Conservation (phyloP, 2,329 filamentous ascomycete species). For the Epichloe gansuensis region DNA sequence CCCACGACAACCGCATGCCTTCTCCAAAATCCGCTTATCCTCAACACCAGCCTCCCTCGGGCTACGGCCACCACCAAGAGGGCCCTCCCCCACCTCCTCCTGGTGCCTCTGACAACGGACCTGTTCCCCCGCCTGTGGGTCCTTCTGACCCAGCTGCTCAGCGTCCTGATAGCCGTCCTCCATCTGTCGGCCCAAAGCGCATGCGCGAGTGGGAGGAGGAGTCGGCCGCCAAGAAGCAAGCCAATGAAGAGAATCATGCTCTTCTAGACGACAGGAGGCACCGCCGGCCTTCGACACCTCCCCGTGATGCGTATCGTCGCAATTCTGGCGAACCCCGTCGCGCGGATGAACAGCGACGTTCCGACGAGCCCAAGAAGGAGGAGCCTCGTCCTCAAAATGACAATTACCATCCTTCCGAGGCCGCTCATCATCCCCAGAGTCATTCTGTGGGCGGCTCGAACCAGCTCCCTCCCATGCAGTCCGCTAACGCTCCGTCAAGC, state of each 20-base stretch:
- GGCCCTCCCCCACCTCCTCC: conserved; percentile 22
- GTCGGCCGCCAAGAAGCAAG: conserved; percentile 64
- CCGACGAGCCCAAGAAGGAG: conserved; percentile 45
- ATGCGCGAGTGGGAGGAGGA: conserved; percentile 90
- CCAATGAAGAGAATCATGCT: conserved; percentile 76
- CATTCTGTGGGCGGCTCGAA: conserved; percentile 39
- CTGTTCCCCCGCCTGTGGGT: conserved; percentile 32
- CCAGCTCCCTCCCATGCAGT: conserved; percentile 51
- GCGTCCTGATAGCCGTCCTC: conserved; percentile 54
- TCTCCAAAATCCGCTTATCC: conserved; percentile 83
- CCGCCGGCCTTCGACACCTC: conserved; percentile 65
- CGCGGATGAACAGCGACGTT: conserved; percentile 48
- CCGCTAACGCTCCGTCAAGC: conserved; percentile 40
- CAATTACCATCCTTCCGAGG: conserved; percentile 82
- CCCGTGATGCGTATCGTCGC: conserved; percentile 56
- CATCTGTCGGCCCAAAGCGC: conserved; percentile 71
- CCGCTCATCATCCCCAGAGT: conserved; percentile 59
- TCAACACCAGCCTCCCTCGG: conserved; percentile 48
- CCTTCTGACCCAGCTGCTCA: conserved; percentile 55
- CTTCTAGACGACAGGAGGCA: conserved; percentile 74
- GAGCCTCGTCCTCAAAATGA: conserved; percentile 60
- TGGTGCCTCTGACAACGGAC: conserved; percentile 47
- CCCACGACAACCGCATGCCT: conserved; percentile 74
- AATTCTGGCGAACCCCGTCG: conserved; percentile 63
- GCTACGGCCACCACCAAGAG: conserved; percentile 58